Conservation (phyloP, 2,329 filamentous ascomycete genomes). For the Phaeosphaeria sp. region DNA sequence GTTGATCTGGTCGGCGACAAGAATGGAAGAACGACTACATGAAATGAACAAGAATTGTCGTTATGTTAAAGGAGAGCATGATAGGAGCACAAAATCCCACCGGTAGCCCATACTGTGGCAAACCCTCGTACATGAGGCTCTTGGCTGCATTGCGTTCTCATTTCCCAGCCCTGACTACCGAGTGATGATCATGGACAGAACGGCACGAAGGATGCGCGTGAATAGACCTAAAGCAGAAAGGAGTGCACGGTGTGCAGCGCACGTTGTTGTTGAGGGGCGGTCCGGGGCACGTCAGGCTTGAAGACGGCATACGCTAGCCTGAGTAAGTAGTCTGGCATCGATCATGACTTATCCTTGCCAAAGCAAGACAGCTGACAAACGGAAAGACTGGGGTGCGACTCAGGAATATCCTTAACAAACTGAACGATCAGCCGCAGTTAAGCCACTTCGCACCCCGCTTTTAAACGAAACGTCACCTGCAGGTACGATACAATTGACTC, state of each 20-base stretch:
- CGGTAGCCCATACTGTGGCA: not conserved
- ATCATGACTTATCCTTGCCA: constrained; percentile 2
- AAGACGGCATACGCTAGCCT: not conserved
- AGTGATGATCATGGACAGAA: not conserved
- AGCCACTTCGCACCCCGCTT: not conserved
- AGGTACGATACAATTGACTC: not conserved
- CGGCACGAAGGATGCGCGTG: not conserved
- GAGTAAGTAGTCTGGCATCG: not conserved
- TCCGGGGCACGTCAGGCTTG: not conserved
- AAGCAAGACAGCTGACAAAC: not conserved
- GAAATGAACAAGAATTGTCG: not conserved
- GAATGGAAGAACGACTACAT: not conserved
- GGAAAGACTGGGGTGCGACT: not conserved
- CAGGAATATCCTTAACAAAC: not conserved
- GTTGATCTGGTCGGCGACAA: not conserved
- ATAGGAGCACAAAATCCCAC: not conserved
- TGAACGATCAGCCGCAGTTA: not conserved
- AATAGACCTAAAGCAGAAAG: not conserved
- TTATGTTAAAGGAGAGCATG: not conserved
- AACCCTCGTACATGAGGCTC: constrained; percentile 5
- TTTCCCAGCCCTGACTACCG: constrained; percentile 1
- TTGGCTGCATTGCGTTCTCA: constrained; percentile 8
- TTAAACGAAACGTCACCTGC: not conserved
- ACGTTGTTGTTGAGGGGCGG: constrained; percentile 1
- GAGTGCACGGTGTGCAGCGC: constrained; percentile 1